Percentiles rank a stretch among this genome's conserved stretches.
Evolutionary conservation across 768 basidiomycete genomes (phyloP).

Genomic region (Rhodotorula graminis): DNA sequence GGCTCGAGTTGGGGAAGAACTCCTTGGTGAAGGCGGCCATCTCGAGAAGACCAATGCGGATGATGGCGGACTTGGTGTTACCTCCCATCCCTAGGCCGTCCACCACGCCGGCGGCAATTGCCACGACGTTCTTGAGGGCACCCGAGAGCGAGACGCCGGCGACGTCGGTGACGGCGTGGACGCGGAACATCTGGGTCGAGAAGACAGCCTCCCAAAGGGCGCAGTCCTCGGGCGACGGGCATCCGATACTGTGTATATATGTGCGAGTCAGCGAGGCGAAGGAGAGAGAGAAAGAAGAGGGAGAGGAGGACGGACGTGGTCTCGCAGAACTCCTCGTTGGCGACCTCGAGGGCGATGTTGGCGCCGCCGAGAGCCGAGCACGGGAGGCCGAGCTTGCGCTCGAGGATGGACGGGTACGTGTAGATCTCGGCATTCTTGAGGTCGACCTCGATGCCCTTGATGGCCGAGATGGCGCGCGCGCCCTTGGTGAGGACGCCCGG

Average conservation of each 20-base stretch:
- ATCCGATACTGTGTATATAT: conserved; percentile 20
- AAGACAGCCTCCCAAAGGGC: conserved; percentile 46
- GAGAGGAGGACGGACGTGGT: conserved; percentile 44
- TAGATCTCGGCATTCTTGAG: conserved; percentile 47
- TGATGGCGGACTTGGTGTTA: conserved; percentile 48
- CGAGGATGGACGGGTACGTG: conserved; percentile 51
- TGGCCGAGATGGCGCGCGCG: conserved; percentile 49
- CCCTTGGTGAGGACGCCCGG: conserved; percentile 47
- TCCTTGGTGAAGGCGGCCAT: conserved; percentile 51
- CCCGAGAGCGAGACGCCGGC: conserved; percentile 51
- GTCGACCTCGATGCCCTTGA: conserved; percentile 52
- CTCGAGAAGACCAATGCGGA: conserved; percentile 52
- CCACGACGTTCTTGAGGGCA: conserved; percentile 51
- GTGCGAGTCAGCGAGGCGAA: conserved; percentile 4
- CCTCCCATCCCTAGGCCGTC: conserved; percentile 47
- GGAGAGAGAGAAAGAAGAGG: conserved; percentile 23
- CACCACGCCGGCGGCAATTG: conserved; percentile 45
- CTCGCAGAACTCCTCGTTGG: conserved; percentile 50
- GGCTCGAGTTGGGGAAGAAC: conserved; percentile 49
- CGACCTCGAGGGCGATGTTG: conserved; percentile 51
- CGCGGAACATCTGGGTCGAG: conserved; percentile 48
- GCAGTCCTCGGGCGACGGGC: conserved; percentile 35
- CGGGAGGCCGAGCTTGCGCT: conserved; percentile 47
- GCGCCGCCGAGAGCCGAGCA: conserved; percentile 51
- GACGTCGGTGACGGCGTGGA: conserved; percentile 50